phyloP scores from a whole-genome alignment of 164 flowering plant genomes.

The Berberis thunbergii region DNA sequence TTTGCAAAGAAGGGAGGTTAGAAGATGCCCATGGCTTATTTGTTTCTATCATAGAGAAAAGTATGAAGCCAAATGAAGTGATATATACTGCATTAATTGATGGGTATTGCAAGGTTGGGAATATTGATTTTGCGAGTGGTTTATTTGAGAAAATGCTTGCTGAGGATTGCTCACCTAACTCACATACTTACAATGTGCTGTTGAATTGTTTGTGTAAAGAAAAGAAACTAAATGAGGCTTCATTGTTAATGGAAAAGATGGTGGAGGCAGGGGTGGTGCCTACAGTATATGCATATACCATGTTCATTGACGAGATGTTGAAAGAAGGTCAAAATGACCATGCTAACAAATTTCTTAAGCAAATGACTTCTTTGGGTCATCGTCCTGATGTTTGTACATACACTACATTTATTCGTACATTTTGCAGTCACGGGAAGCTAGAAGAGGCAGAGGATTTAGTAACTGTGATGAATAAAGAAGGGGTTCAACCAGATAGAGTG shows the following conservation, averaged over 20 bases:
- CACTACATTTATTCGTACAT: conserved; percentile 52
- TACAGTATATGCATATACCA: conserved; percentile 47
- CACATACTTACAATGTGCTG: conserved; percentile 50
- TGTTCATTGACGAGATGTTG: conserved; percentile 47
- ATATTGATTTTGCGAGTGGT: conserved; percentile 31
- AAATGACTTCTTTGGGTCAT: conserved; percentile 45
- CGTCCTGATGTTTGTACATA: conserved; percentile 56
- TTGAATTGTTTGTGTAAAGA: conserved; percentile 57
- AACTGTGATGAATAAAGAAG: conserved; percentile 45
- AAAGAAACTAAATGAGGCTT: conserved; percentile 43
- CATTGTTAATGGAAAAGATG: conserved; percentile 43
- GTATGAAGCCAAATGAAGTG: conserved; percentile 47
- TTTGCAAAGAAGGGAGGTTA: conserved; percentile 44
- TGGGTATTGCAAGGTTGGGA: conserved; percentile 61
- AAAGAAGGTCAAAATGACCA: conserved; percentile 42
- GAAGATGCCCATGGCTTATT: conserved; percentile 45
- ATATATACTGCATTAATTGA: conserved; percentile 65
- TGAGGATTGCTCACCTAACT: conserved; percentile 45
- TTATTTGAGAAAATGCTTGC: conserved; percentile 49
- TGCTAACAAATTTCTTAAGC: conserved; percentile 36
- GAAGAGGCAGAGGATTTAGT: conserved; percentile 50
- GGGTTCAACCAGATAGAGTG: conserved; percentile 41
- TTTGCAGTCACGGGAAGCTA: conserved; percentile 36
- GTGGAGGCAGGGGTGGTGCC: conserved; percentile 38
- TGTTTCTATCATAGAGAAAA: conserved; percentile 48